Base-by-base conservation (phyloP, 2,329 filamentous ascomycete genomes). In the Paraconiothyrium sp. region DNA sequence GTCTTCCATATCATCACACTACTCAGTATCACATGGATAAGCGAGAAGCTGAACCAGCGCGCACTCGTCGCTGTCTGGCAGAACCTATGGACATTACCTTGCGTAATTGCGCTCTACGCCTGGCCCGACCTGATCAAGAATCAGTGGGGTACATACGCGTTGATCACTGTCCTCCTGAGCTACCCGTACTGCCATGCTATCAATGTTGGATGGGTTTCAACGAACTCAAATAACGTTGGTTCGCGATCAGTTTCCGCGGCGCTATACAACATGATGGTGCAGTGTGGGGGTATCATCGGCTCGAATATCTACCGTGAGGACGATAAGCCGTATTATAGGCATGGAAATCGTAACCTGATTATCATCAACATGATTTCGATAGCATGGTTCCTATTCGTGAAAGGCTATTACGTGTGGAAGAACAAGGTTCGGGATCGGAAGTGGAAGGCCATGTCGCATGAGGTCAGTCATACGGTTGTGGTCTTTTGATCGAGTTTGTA, bases 171-270 rank as follows among this genome's bases (percentile, higher is more conserved):
- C 79, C 4, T 81, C 72, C 72, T 84, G 3, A 83, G 83, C 0
- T 84, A 85, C 59, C 85, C 85, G 0, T 62, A 62, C 46, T 51
- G 80, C 0, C 82, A 85, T 57, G 79, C 82, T 0, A 82, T 84
- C 48, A 80, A 84, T 1, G 87, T 89, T 0, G 86, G 82, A 0
- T 84, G 86, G 72, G 86, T 83, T 1, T 86, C 84, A 9, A 81
- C 85, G 52, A 90, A 90, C 69, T 84, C 85, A 7, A 86, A 87
- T 61, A 81, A 83, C 0, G 86, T 90, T 6, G 80, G 87, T 6
- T 85, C 84, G 1, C 78, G 88, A 7, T 86, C 87, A 0, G 85
- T 90, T 0, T 85, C 85, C 0, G 84, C 86, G 0, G 87, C 85
- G 0, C 71, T 86, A 30, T 89, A 89, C 72, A 89, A 89, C 32